These are phyloP conservation scores for Phytophthora chlamydospora DNA, from an alignment of 352 stramenopile genomes.

Conservation along the genomic window DNA sequence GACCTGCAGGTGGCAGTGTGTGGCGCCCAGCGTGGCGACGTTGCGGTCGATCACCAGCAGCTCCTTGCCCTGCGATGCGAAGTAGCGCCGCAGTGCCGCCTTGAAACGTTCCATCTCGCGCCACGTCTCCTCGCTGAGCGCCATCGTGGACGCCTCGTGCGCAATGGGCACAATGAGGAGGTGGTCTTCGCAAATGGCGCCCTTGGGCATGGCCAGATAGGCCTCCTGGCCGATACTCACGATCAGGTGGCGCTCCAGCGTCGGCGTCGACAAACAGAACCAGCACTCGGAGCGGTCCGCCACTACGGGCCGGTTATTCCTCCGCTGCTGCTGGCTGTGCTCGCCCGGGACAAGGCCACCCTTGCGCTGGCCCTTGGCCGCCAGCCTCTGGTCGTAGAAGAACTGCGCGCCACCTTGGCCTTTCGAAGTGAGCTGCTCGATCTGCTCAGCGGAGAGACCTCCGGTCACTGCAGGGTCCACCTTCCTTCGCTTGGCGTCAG, in stretches of 20 bases:
- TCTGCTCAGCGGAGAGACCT: slow-evolving; percentile 67
- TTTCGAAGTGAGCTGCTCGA: slow-evolving; percentile 64
- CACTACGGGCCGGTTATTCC: slow-evolving; percentile 38
- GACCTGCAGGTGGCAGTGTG: slow-evolving; percentile 80
- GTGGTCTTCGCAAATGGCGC: slow-evolving; percentile 78
- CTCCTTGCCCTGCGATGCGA: slow-evolving; percentile 68
- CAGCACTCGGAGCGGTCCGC: slow-evolving; percentile 81
- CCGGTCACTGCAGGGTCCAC: slow-evolving; percentile 24
- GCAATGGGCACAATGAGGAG: slow-evolving; percentile 81
- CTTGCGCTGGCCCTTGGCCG: slow-evolving; percentile 55
- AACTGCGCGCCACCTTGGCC: slow-evolving; percentile 54
- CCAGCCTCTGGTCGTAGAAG: slow-evolving; percentile 79
- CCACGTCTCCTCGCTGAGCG: slow-evolving; percentile 45
- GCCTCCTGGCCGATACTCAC: slow-evolving; percentile 82
- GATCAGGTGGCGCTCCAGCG: slow-evolving; percentile 81
- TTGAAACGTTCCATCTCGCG: slow-evolving; percentile 79
- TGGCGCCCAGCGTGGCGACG: slow-evolving; percentile 69
- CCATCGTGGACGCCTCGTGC: slow-evolving; percentile 66
- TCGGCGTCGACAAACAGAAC: slow-evolving; percentile 84
- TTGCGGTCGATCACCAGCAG: slow-evolving; percentile 84
- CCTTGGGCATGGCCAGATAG: slow-evolving; percentile 85
- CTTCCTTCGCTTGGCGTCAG: slow-evolving; percentile 51
- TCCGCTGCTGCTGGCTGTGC: slow-evolving; percentile 28
- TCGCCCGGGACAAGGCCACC: slow-evolving; percentile 41
- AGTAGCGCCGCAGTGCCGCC: slow-evolving; percentile 59